Percentiles rank a stretch among this genome's conserved stretches.
These are phyloP conservation scores for Lachnellula suecica DNA, from an alignment of 2,329 filamentous ascomycete species.

Conservation along the genomic window DNA sequence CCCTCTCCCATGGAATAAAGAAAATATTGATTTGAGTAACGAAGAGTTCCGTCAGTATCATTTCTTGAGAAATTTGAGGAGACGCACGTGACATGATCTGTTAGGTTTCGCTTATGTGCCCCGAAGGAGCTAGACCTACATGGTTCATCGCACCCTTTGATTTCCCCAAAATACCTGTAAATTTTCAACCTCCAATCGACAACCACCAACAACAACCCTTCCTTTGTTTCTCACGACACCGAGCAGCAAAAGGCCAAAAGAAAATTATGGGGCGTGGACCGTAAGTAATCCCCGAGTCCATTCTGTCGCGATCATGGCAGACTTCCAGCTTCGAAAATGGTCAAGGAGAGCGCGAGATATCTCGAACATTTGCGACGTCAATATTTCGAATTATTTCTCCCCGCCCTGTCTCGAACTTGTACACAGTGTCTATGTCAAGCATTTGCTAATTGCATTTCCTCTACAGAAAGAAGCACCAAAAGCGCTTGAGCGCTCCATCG, in stretches of 20 bases:
- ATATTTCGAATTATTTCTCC: not conserved
- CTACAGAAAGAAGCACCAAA: slow-evolving; percentile 96
- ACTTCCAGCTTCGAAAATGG: not conserved
- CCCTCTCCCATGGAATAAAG: no score
- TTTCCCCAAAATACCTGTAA: not conserved
- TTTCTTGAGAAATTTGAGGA: no score
- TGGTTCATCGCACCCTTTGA: not conserved
- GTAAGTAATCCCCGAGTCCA: slow-evolving; percentile 22
- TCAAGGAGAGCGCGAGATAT: not conserved
- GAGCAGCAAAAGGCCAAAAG: slow-evolving; percentile 18
- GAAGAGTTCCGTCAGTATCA: no score
- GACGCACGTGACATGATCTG: no score
- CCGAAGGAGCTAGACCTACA: not conserved
- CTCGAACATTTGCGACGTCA: no score
- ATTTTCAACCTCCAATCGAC: not conserved
- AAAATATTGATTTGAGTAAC: no score
- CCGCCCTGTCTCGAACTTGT: not conserved
- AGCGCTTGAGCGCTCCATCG: slow-evolving; percentile 97
- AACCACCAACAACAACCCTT: slow-evolving; percentile 1
- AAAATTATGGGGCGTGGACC: slow-evolving; percentile 49
- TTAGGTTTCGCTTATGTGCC: not conserved
- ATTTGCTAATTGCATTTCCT: slow-evolving; percentile 20
- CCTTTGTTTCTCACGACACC: slow-evolving; percentile 20
- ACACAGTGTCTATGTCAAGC: no score
- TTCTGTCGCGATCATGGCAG: not conserved